Conservation (phyloP, 2,329 filamentous ascomycete species). For the Exophiala dermatitidis region DNA sequence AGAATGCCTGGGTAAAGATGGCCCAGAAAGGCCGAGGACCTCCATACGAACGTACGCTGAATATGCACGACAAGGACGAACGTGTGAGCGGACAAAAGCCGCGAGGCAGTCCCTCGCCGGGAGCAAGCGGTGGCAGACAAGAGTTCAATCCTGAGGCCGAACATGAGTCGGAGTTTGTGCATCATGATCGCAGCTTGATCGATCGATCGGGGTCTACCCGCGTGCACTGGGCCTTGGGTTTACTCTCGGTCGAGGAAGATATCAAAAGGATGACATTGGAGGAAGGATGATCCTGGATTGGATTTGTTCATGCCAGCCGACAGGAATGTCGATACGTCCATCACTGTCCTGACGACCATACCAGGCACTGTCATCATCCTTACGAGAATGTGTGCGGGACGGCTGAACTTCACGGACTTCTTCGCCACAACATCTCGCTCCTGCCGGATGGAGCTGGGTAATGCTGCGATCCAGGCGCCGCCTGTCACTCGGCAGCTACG, state of each 20-base stretch:
- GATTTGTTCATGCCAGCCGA: background rate
- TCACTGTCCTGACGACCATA: no score
- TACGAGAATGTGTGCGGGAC: no score
- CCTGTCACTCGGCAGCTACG: no score
- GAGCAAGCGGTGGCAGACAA: background rate
- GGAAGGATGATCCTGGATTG: background rate
- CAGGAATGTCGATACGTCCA: no score
- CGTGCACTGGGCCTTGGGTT: constrained; percentile 68
- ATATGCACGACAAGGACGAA: constrained; percentile 23
- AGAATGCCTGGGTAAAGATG: constrained; percentile 64
- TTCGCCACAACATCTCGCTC: no score
- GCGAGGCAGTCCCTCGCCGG: constrained; percentile 46
- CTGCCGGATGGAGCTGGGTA: no score
- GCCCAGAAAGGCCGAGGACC: constrained; percentile 61
- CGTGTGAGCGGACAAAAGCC: constrained; percentile 33
- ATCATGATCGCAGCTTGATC: constrained; percentile 47
- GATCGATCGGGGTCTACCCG: constrained; percentile 57
- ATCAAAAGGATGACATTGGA: constrained; percentile 55
- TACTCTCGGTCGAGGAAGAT: constrained; percentile 72
- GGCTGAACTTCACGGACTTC: no score
- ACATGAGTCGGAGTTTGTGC: constrained; percentile 29
- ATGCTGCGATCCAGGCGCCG: no score
- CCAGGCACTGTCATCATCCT: no score
- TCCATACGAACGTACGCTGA: constrained; percentile 53
- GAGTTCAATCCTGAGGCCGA: constrained; percentile 13